These are phyloP conservation scores for Citrullus amarus DNA, from an alignment of 306 rosid genomes.

Conservation along the genomic window DNA sequence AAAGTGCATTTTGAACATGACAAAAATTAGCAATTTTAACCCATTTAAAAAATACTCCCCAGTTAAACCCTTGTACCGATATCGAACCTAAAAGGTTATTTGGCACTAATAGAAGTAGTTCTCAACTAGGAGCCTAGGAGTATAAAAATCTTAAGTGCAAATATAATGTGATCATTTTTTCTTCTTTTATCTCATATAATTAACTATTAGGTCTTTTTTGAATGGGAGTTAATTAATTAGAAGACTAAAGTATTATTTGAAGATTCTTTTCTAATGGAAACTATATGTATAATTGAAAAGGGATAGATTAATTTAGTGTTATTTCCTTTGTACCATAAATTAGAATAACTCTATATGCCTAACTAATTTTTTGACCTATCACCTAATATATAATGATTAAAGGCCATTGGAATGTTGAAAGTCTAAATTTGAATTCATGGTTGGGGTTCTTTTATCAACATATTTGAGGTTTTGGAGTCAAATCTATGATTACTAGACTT, in stretches of 20 bases:
- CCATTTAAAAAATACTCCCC: too few relatives aligned
- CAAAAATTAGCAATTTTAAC: too few relatives aligned
- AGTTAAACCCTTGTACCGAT: too few relatives aligned
- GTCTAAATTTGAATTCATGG: neutral
- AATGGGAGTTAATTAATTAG: neutral
- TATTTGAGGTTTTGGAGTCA: neutral
- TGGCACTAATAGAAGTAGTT: neutral
- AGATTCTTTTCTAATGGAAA: neutral
- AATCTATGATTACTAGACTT: neutral
- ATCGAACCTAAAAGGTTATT: neutral
- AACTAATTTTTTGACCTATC: neutral
- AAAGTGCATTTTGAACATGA: too few relatives aligned
- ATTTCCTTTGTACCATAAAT: neutral
- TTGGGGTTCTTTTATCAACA: neutral
- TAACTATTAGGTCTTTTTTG: neutral
- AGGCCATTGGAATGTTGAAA: neutral
- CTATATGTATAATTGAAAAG: neutral
- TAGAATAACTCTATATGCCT: neutral
- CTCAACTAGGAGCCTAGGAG: neutral
- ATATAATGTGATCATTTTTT: neutral
- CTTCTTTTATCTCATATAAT: neutral
- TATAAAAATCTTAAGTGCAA: neutral
- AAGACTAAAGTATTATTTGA: neutral
- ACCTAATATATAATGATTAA: neutral
- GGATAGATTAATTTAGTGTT: neutral